These are phyloP conservation scores for Quaeritorhiza haematococci DNA, from an alignment of 371 early-diverging fungal genomes.

Conservation along the genomic window DNA sequence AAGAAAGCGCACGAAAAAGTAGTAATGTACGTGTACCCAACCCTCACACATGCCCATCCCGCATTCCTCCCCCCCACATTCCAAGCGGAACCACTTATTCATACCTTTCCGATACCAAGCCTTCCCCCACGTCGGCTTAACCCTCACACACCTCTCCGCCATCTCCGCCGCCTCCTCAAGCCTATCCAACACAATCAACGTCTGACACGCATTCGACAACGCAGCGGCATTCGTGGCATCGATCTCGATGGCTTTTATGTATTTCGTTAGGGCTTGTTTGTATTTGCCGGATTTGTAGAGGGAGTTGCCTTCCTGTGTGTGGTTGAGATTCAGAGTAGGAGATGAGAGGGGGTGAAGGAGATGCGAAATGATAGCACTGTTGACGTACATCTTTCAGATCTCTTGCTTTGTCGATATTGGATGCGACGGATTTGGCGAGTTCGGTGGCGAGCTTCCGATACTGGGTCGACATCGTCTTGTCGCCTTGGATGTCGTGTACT, in stretches of 20 bases:
- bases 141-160: slow-evolving; percentile 15
- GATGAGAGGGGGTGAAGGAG: too few species aligned
- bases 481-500: too few species aligned
- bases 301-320: too few species aligned
- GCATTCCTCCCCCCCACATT: too few species aligned
- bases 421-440: slow-evolving; percentile 13
- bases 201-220: slow-evolving; percentile 21
- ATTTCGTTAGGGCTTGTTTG: slow-evolving; percentile 10
- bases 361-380: too few species aligned
- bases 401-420: slow-evolving; percentile 7
- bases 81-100: too few species aligned
- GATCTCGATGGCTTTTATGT: slow-evolving; percentile 9
- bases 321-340: too few species aligned
- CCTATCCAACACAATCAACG: slow-evolving; percentile 8
- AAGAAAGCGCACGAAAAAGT: too few species aligned
- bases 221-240: slow-evolving; percentile 12
- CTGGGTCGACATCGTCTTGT: slow-evolving; percentile 8
- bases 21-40: too few species aligned
- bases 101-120: slow-evolving; percentile 23
- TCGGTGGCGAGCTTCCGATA: slow-evolving; percentile 21
- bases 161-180: slow-evolving; percentile 9
- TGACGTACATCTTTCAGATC: slow-evolving; percentile 16
- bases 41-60: too few species aligned
- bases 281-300: slow-evolving; percentile 18
- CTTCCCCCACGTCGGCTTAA: slow-evolving; percentile 19